Percentiles rank a stretch among this genome's conserved stretches.
Evolutionary conservation across 345 rosid species (phyloP).

Genomic region (Pelargonium nanum): DNA sequence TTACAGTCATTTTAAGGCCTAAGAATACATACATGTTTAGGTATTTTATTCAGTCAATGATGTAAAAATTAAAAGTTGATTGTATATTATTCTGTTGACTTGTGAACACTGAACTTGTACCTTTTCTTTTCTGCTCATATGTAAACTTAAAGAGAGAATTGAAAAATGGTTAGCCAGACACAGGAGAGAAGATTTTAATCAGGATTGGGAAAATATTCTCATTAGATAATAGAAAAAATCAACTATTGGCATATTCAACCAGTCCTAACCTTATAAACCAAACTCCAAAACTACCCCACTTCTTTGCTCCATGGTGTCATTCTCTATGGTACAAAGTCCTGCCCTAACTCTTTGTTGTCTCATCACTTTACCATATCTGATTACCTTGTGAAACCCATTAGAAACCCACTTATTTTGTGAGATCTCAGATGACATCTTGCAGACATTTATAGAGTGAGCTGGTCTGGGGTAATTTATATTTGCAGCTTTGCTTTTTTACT

Average conservation of each 20-base stretch:
- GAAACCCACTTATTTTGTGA: not conserved
- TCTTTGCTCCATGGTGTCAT: too few species aligned
- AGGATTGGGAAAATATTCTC: not conserved
- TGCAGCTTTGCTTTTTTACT: too few species aligned
- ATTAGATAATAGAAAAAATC: not conserved
- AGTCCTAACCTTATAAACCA: too few species aligned
- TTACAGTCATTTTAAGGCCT: not conserved
- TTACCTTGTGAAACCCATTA: not conserved
- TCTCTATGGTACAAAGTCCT: too few species aligned
- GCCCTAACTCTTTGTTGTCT: too few species aligned
- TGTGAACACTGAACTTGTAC: not conserved
- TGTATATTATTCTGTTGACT: not conserved
- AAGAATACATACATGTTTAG: not conserved
- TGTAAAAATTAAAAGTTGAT: not conserved
- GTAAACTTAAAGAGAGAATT: not conserved
- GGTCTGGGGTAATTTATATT: too few species aligned
- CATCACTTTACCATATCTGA: too few species aligned
- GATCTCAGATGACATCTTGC: too few species aligned
- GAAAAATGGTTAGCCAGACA: not conserved
- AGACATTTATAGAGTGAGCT: too few species aligned
- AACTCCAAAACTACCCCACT: too few species aligned
- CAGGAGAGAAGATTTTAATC: not conserved
- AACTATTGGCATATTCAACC: not conserved
- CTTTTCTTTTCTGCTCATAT: not conserved
- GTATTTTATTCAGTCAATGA: not conserved